Evolutionary conservation across 805 yeast genomes (phyloP), one percentile per base, ranked within the genome.

Genomic region (Candida lessepsii): DNA sequence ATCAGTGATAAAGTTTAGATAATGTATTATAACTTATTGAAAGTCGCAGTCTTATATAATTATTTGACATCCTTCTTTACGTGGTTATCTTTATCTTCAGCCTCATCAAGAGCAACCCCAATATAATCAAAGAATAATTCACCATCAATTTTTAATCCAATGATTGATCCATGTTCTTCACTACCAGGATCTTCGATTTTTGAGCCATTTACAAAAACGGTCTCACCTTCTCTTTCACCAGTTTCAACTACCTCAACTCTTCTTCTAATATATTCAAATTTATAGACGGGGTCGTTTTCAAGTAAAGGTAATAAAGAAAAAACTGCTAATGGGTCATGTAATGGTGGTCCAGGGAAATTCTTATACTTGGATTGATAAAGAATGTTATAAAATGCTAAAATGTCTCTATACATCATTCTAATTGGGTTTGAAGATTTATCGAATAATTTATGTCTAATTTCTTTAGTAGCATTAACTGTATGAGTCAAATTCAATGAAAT

Each of bases 241-340:
- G 51, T 56, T 44, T 47, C 48, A 7, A 53, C 44, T 7, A 67
- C 65, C 2, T 40, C 30, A 17, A 68, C 37, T 19, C 46, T 41
- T 21, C 63, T 51, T 39, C 56, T 57, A 4, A 56, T 39, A 40
- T 52, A 63, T 39, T 55, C 49, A 40, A 57, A 63, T 1, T 45
- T 51, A 19, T 49, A 54, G 4, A 46, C 42, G 3, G 45, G 23
- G 10, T 47, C 51, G 9, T 40, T 35, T 3, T 35, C 41, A 37
- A 66, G 57, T 37, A 77, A 56, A 15, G 77, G 75, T 37, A 86
- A 57, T 26, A 86, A 52, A 0, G 78, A 79, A 38, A 75, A 76
- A 9, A 84, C 65, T 1, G 95, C 85, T 37, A 85, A 64, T 1
- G 93, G 91, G 57, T 86, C 96, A 59, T 87, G 95, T 1, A 86